Evolutionary conservation across 768 basidiomycete genomes (phyloP), one percentile per base, ranked within the genome.

Genomic region (Phylloporus scabripes): DNA sequence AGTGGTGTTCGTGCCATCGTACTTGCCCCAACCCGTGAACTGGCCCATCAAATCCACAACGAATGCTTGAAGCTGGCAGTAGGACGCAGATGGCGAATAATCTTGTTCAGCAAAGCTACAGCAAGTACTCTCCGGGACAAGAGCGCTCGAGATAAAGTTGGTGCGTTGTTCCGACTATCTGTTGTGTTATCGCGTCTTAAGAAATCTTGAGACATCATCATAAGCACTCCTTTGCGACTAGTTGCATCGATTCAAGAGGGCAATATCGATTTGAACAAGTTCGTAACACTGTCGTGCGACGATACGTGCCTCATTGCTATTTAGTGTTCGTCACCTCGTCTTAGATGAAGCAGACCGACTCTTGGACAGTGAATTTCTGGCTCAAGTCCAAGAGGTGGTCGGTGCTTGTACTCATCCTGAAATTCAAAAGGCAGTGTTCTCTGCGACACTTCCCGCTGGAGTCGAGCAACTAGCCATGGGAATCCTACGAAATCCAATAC

Each of bases 41-140:
- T 99, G n/a, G 92, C 93, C 0, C 84, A 92, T 59, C 96, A 99
- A 61, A 98, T 98, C 46, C 76, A 90, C 54, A 92, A 93, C 51
- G 96, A 98, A 63, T 88, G 85, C 56, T 66, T 87, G 43, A 92
- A 88, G 64, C 72, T 92, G 14, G 87, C 82, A 12, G 78, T 83
- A 57, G 90, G 88, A 7, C 74, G 85, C 42, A 91, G 85, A 61
- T 92, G 91, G 93, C 76, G 83, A 48, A 76, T 85, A 28, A 72
- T 92, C 5, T 70, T 93, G 29, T 88, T 91, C 63, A 92, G 82
- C 64, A 97, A 95, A 66, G 90, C 93, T 5, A 92, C 92, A 1
- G 91, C 92, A 4, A 83, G 74, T 52, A 87, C 89, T 1, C 68
- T 95, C 46, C 72, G 80, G n/a, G 81, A 85, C 55, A 89, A 83